Evolutionary conservation across 768 basidiomycete genomes (phyloP).

Genomic region (Russula earlei): DNA sequence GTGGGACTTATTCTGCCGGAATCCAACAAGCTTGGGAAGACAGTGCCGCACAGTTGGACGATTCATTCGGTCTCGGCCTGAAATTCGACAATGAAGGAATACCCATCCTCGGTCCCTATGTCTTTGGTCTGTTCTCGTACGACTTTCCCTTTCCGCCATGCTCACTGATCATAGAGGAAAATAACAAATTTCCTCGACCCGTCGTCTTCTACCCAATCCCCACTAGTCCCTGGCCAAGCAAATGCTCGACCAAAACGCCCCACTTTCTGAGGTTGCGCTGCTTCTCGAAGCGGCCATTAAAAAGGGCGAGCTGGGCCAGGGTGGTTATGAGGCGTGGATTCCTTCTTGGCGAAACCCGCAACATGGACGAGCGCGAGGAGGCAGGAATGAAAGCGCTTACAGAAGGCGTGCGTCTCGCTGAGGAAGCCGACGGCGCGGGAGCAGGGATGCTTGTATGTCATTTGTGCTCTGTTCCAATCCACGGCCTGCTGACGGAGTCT

Average conservation of each 20-base stretch:
- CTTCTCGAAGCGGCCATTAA: slow-evolving; percentile 89
- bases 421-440: slow-evolving; percentile 52
- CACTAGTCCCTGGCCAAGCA: slow-evolving; percentile 64
- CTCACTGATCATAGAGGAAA: slow-evolving; percentile 40
- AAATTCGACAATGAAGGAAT: slow-evolving; percentile 66
- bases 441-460: slow-evolving; percentile 64
- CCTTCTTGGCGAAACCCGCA: slow-evolving; percentile 81
- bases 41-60: slow-evolving; percentile 25
- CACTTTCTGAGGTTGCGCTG: slow-evolving; percentile 77
- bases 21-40: slow-evolving; percentile 55
- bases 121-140: slow-evolving; percentile 52
- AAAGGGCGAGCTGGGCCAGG: slow-evolving; percentile 68
- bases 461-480: neutral
- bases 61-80: slow-evolving; percentile 26
- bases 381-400: slow-evolving; percentile 69
- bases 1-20: slow-evolving; percentile 39
- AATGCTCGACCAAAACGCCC: slow-evolving; percentile 70
- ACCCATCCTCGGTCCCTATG: slow-evolving; percentile 62
- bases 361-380: slow-evolving; percentile 84
- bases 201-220: slow-evolving; percentile 38
- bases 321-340: slow-evolving; percentile 87
- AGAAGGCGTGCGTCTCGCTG: slow-evolving; percentile 61
- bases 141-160: neutral
- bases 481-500: slow-evolving; percentile 7
- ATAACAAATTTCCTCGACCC: slow-evolving; percentile 63